Conservation (phyloP, 768 basidiomycete genomes). For the Mycena galopus region DNA sequence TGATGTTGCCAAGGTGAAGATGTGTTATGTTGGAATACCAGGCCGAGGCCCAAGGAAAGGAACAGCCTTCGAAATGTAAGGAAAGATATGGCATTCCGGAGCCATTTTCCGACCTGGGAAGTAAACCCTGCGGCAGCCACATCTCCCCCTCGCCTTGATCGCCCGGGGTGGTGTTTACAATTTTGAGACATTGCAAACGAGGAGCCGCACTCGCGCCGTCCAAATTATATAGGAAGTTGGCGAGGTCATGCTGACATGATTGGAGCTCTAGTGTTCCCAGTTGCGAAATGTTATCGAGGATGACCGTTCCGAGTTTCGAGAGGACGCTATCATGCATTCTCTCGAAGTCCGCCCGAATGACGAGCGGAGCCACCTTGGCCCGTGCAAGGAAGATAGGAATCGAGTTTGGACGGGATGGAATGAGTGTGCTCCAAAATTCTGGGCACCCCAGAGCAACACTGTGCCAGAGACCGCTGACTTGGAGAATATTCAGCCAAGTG, state of each 20-base stretch:
- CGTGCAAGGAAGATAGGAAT: conserved; percentile 25
- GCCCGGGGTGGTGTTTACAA: conserved; percentile 6
- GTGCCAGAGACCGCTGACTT: conserved; percentile 30
- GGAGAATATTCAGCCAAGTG: conserved; percentile 27
- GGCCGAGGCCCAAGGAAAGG: conserved; percentile 35
- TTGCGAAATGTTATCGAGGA: not conserved
- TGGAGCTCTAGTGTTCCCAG: conserved; percentile 19
- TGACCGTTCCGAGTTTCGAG: not conserved
- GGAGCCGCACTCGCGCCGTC: not conserved
- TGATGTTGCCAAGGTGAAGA: conserved; percentile 28
- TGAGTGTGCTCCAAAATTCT: conserved; percentile 26
- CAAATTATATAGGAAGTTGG: not conserved
- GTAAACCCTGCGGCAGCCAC: conserved; percentile 24
- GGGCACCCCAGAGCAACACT: conserved; percentile 27
- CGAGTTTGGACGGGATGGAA: conserved; percentile 15
- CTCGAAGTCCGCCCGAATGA: conserved; percentile 20
- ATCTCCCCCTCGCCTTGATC: not conserved
- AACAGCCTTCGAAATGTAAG: conserved; percentile 27
- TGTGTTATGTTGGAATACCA: conserved; percentile 30
- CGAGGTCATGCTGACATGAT: not conserved
- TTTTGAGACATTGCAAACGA: conserved; percentile 14
- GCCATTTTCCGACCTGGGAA: conserved; percentile 2
- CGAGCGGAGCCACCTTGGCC: conserved; percentile 19
- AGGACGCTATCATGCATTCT: not conserved
- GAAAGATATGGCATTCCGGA: not conserved